phyloP scores from a whole-genome alignment of 2,329 filamentous ascomycete species.

The Aspergillus brunneoviolaceus region DNA sequence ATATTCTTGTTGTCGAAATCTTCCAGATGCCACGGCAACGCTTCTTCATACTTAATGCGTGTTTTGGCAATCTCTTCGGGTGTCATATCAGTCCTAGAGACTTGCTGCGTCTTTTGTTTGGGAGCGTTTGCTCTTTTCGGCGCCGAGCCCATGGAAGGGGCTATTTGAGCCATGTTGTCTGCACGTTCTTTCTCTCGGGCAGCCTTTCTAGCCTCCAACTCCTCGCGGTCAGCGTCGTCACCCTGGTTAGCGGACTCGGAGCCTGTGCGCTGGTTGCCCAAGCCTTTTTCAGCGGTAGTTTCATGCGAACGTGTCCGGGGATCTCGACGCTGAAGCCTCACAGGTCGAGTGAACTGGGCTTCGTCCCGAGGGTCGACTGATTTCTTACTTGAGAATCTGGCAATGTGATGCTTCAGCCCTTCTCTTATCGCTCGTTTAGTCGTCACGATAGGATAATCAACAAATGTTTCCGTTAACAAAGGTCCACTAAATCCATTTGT shows the following conservation, averaged over 20 bases:
- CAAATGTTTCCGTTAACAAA: constrained; percentile 41
- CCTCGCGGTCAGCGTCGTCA: constrained; percentile 66
- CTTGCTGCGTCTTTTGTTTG: constrained; percentile 80
- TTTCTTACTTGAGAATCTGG: constrained; percentile 70
- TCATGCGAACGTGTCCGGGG: constrained; percentile 63
- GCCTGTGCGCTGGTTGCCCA: constrained; percentile 39
- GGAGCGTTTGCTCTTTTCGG: constrained; percentile 66
- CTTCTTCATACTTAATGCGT: constrained; percentile 81
- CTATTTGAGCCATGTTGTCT: constrained; percentile 87
- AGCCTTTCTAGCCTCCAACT: constrained; percentile 60
- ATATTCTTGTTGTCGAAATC: constrained; percentile 94
- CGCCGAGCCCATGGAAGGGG: constrained; percentile 69
- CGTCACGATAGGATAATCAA: constrained; percentile 71
- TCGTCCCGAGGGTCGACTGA: constrained; percentile 70
- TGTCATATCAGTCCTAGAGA: constrained; percentile 76
- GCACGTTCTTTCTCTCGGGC: constrained; percentile 84
- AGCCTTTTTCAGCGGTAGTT: constrained; percentile 51
- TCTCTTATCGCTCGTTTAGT: constrained; percentile 79
- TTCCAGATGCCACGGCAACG: constrained; percentile 92
- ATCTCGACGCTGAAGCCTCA: constrained; percentile 85
- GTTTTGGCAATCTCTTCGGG: constrained; percentile 68
- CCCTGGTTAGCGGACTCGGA: constrained; percentile 47
- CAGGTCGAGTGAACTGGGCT: constrained; percentile 79
- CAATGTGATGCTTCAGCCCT: constrained; percentile 80
- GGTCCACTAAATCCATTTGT: constrained; percentile 46